Evolutionary conservation across 441 rosid genomes (phyloP).

Genomic region (Erodium trifolium): DNA sequence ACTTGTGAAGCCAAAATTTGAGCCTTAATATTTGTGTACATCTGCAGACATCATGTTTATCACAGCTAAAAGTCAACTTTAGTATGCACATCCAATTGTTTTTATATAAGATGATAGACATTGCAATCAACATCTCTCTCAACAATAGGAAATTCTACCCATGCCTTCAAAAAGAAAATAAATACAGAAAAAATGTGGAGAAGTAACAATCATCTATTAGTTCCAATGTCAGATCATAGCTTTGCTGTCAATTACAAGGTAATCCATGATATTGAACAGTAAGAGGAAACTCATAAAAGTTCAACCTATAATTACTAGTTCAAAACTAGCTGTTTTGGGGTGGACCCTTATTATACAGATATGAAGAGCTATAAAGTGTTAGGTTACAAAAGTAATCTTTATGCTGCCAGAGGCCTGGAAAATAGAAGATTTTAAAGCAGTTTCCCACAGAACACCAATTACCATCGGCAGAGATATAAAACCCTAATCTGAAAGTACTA

Average conservation of each 20-base stretch:
- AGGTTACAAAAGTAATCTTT: neutral
- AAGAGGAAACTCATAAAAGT: no score
- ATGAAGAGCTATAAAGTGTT: no score
- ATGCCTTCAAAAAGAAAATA: neutral
- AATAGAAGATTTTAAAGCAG: neutral
- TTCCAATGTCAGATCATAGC: no score
- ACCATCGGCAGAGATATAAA: neutral
- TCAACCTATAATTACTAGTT: no score
- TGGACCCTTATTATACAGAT: no score
- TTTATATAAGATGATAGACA: neutral
- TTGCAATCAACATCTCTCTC: conserved; percentile 3
- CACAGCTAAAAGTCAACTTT: conserved; percentile 6
- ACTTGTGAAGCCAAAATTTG: conserved; percentile 92
- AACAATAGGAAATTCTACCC: neutral
- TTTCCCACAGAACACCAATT: neutral
- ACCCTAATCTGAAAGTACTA: neutral
- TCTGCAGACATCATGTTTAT: conserved; percentile 40
- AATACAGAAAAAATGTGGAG: neutral
- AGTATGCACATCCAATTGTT: neutral
- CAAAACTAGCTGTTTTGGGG: no score
- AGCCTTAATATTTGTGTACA: conserved; percentile 75
- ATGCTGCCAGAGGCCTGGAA: neutral
- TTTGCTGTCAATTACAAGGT: no score
- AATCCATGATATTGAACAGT: no score
- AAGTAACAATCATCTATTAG: neutral